Evolutionary conservation across 148 eudicot genomes (phyloP), one percentile per base, ranked within the genome.

Genomic region (Nyssa sinensis): DNA sequence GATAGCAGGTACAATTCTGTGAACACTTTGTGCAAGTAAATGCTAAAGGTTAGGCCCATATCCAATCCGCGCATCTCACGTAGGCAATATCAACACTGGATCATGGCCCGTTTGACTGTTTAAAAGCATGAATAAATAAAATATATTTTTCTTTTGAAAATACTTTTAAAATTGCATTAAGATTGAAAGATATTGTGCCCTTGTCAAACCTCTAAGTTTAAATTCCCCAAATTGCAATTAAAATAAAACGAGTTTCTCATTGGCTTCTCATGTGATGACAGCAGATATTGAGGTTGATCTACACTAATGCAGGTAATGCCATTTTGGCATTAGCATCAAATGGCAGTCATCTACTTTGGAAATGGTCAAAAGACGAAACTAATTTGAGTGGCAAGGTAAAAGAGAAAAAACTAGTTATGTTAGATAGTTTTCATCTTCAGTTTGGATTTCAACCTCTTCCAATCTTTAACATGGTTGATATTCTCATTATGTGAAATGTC

Each of bases 321-420:
- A 64, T 86, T 49, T 66, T 86, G 73, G 87, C 90, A 57, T 82
- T 86, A 75, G 85, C 86, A 49, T 81, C 77, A 66, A 82, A 86
- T 66, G 90, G 85, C 44, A 69, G 75, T 69, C 84, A 84, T 76
- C 63, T 75, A n/a, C 82, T 84, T 4, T 86, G 90, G 87, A 86
- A 81, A 66, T 86, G 86, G 87, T 84, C 77, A 61, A 55, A 70
- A 66, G 81, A 59, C 62, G 85, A 86, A 25, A 49, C 64, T 47
- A 78, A 78, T 72, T 32, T 69, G 55, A 76, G 75, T 62, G 84
- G 85, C 51, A 77, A 81, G 84, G 87, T 84, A 61, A 30, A 10
- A 30, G 13, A 64, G 44, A n/a, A n/a, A n/a, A n/a, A n/a, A n/a
- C n/a, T n/a, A n/a, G n/a, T n/a, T n/a, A n/a, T n/a, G 12, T 49